These are phyloP conservation scores for Candida pseudofarinosa DNA, from an alignment of 805 yeast species.

Conservation along the genomic window DNA sequence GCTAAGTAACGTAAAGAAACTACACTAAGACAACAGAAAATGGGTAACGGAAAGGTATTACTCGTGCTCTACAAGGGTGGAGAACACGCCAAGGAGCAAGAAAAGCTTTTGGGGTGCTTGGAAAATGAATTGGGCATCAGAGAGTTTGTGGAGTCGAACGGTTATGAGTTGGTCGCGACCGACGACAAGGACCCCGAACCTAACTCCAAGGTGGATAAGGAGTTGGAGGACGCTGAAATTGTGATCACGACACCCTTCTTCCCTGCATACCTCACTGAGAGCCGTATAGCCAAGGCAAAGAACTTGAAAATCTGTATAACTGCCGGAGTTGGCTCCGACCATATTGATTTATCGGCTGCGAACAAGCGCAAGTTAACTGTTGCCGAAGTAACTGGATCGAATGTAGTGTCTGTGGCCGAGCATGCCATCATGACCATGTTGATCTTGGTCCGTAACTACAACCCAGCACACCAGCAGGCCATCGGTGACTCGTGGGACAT, in stretches of 20 bases:
- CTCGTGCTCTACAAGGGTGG: slow-evolving; percentile 59
- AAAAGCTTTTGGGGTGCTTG: slow-evolving; percentile 61
- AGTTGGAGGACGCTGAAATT: slow-evolving; percentile 69
- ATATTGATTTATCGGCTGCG: slow-evolving; percentile 68
- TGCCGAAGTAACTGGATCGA: slow-evolving; percentile 78
- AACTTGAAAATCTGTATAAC: slow-evolving; percentile 67
- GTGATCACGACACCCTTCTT: slow-evolving; percentile 81
- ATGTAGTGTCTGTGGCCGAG: slow-evolving; percentile 77
- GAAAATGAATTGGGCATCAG: slow-evolving; percentile 76
- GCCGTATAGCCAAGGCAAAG: slow-evolving; percentile 65
- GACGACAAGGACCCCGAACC: slow-evolving; percentile 63
- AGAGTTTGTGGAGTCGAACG: slow-evolving; percentile 58
- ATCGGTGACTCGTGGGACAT: slow-evolving; percentile 66
- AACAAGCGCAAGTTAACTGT: slow-evolving; percentile 62
- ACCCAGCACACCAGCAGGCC: slow-evolving; percentile 73
- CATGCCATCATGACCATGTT: slow-evolving; percentile 74
- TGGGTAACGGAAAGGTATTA: slow-evolving; percentile 40
- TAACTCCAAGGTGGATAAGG: slow-evolving; percentile 53
- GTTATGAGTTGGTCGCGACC: slow-evolving; percentile 65
- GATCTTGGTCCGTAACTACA: slow-evolving; percentile 68
- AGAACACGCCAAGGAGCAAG: slow-evolving; percentile 55
- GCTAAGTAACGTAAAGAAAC: background rate
- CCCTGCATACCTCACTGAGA: slow-evolving; percentile 70
- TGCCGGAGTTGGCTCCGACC: slow-evolving; percentile 86
- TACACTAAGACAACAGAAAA: too few species aligned